phyloP scores from a whole-genome alignment of 1,284 basidiomycete species.

The Malassezia furfur region DNA sequence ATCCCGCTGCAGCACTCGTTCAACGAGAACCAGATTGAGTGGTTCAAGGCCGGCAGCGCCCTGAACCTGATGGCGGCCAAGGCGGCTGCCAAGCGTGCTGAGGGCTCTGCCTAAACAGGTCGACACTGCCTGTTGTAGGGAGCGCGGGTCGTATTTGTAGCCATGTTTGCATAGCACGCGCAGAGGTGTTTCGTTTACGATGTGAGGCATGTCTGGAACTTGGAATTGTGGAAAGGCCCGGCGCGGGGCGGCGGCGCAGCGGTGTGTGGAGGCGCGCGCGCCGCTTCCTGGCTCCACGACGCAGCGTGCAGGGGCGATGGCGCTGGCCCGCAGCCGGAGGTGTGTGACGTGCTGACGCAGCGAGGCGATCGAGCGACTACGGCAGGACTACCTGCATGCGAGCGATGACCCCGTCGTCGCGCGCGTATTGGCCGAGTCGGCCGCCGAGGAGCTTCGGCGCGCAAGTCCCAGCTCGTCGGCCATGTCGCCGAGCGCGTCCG shows the following conservation, averaged over 20 bases:
- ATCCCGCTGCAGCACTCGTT: slow-evolving; percentile 43
- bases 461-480: background rate
- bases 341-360: background rate
- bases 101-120: background rate
- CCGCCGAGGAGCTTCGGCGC: background rate
- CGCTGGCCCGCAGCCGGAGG: background rate
- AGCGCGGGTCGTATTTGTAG: background rate
- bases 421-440: background rate
- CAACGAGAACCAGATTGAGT: slow-evolving; percentile 47
- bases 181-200: too few species aligned
- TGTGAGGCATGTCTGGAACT: too few species aligned
- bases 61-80: slow-evolving; percentile 44
- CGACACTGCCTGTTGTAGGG: too few species aligned
- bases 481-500: background rate
- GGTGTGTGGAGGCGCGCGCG: too few species aligned
- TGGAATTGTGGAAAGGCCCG: too few species aligned
- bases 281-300: too few species aligned
- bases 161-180: too few species aligned
- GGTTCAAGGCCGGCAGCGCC: slow-evolving; percentile 45
- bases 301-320: background rate
- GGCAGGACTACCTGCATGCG: background rate
- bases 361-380: background rate
- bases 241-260: too few species aligned
- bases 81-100: slow-evolving; percentile 14
- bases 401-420: slow-evolving; percentile 5